Evolutionary conservation across 148 eudicot genomes (phyloP).

Genomic region (Vaccinium vitisidaea): DNA sequence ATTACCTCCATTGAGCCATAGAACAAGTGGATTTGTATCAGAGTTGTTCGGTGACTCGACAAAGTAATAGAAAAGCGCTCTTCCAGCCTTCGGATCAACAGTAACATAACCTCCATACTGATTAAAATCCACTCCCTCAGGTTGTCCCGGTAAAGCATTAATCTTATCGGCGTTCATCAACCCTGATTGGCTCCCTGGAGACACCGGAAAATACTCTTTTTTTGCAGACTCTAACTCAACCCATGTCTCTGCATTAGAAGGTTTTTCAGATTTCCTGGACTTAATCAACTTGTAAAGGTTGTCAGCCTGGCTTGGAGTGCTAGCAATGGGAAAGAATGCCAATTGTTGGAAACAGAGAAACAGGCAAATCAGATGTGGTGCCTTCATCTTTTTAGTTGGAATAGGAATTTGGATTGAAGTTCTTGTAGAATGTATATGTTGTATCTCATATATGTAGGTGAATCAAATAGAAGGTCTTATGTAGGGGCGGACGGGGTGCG

Average conservation of each 20-base stretch:
- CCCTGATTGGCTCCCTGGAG: conserved; percentile 14
- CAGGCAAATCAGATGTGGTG: background rate
- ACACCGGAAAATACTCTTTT: background rate
- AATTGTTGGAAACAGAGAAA: background rate
- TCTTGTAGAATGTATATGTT: background rate
- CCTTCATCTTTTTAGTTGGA: background rate
- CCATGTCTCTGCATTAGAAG: background rate
- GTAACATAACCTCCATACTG: conserved; percentile 29
- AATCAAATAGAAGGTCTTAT: background rate
- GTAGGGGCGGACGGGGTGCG: no score
- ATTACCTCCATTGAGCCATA: conserved; percentile 39
- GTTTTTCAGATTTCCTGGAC: background rate
- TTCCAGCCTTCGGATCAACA: conserved; percentile 20
- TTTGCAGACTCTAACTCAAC: background rate
- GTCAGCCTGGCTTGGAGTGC: conserved; percentile 2
- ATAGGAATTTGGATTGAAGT: background rate
- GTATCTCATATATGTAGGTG: background rate
- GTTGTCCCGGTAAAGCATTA: conserved; percentile 27
- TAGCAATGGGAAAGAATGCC: background rate
- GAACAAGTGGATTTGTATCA: conserved; percentile 17
- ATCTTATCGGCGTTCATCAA: conserved; percentile 20
- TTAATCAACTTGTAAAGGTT: conserved; percentile 5
- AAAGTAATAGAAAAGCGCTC: conserved; percentile 27
- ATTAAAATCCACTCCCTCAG: conserved; percentile 22
- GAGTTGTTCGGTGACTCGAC: conserved; percentile 21